Evolutionary conservation across 108 stramenopile species (phyloP).

Genomic region (Conticribra guillardii): DNA sequence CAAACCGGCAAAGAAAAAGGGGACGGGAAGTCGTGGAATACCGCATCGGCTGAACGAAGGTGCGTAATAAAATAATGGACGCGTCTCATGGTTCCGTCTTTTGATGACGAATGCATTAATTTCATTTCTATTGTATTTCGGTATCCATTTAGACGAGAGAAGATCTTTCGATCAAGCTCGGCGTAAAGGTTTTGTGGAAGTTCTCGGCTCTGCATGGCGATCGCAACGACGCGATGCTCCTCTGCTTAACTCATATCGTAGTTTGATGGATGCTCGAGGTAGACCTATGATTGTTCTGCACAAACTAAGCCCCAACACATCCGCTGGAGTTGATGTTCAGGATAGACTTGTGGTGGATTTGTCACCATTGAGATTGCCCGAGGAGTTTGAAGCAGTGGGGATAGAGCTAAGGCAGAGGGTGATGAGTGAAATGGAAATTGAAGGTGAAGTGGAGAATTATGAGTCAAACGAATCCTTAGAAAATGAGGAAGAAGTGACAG

Average conservation of each 20-base stretch:
- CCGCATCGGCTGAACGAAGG: constrained; percentile 79
- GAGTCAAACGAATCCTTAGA: constrained; percentile 18
- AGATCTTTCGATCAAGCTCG: constrained; percentile 76
- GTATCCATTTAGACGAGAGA: constrained; percentile 81
- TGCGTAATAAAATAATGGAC: too few relatives aligned
- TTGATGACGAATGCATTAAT: too few relatives aligned
- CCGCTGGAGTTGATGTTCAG: constrained; percentile 45
- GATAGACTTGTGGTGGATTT: constrained; percentile 78
- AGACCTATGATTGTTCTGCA: constrained; percentile 73
- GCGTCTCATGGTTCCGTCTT: too few relatives aligned
- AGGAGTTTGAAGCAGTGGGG: constrained; percentile 48
- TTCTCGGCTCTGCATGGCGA: constrained; percentile 77
- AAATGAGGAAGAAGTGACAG: too few relatives aligned
- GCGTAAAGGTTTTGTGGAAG: constrained; percentile 76
- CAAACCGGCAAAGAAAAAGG: constrained; percentile 83
- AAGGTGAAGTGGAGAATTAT: constrained; percentile 2
- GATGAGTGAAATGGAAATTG: constrained; percentile 26
- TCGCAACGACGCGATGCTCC: constrained; percentile 81
- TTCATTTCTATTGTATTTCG: too few relatives aligned
- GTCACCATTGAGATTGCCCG: constrained; percentile 71
- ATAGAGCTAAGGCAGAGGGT: constrained; percentile 44
- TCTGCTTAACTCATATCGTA: constrained; percentile 79
- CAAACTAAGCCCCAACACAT: constrained; percentile 49
- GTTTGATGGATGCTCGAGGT: constrained; percentile 80
- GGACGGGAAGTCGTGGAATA: constrained; percentile 77